Conservation (phyloP, 345 rosid species). For the Raphanus sativus region DNA sequence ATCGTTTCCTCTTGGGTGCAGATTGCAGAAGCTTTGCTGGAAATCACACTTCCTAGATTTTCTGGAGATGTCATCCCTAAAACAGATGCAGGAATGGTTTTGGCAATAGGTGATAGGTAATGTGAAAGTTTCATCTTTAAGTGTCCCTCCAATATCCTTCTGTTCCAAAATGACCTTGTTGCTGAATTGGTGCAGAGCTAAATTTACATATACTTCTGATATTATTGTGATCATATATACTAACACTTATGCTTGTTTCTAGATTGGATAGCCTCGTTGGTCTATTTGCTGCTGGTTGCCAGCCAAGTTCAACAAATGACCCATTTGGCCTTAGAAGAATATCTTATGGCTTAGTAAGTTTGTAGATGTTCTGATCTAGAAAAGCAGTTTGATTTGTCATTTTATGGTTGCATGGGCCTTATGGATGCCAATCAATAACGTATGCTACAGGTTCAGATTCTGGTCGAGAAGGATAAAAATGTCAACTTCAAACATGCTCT, state of each 20-base stretch:
- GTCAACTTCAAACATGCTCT: slow-evolving; percentile 63
- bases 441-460: slow-evolving; percentile 72
- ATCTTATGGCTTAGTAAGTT: slow-evolving; percentile 89
- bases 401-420: slow-evolving; percentile 16
- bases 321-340: slow-evolving; percentile 95
- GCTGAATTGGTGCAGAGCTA: background rate
- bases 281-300: slow-evolving; percentile 96
- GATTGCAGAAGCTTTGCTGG: slow-evolving; percentile 92
- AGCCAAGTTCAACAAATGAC: slow-evolving; percentile 90
- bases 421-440: slow-evolving; percentile 10
- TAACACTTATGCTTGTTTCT: slow-evolving; percentile 21
- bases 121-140: slow-evolving; percentile 16
- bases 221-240: slow-evolving; percentile 10
- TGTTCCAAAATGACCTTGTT: slow-evolving; percentile 10
- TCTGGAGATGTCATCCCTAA: slow-evolving; percentile 86
- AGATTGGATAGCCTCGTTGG: slow-evolving; percentile 96
- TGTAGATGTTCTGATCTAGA: slow-evolving; percentile 15
- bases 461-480: slow-evolving; percentile 73
- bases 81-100: slow-evolving; percentile 78
- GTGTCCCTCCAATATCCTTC: slow-evolving; percentile 14
- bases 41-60: slow-evolving; percentile 82
- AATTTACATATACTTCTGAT: slow-evolving; percentile 11
- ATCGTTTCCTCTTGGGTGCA: slow-evolving; percentile 36
- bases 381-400: slow-evolving; percentile 1
- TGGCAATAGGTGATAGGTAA: slow-evolving; percentile 94